These are phyloP conservation scores for Aspergillus transmontanensis DNA, from an alignment of 2,329 filamentous ascomycete genomes.

Conservation along the genomic window DNA sequence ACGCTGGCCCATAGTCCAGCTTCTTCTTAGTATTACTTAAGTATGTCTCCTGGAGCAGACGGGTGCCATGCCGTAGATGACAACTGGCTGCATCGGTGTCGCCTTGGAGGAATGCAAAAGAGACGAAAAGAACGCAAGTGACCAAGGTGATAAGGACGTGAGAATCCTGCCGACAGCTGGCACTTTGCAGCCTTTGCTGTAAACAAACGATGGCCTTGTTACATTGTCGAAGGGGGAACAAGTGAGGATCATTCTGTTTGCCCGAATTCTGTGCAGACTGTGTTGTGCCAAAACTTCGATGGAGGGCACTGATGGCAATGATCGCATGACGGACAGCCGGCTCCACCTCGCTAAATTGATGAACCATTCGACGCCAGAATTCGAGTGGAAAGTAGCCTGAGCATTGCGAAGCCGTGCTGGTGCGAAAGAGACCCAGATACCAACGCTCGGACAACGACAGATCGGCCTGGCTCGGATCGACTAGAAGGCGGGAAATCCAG, in stretches of 20 bases:
- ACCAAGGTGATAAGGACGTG: constrained; percentile 19
- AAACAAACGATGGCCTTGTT: neutral
- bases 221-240: neutral
- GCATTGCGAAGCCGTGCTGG: neutral
- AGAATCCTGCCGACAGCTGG: neutral
- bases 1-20: neutral
- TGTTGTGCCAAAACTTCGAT: constrained; percentile 22
- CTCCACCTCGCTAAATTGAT: constrained; percentile 22
- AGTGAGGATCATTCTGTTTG: neutral
- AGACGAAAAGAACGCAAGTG: constrained; percentile 20
- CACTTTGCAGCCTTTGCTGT: neutral
- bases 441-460: neutral
- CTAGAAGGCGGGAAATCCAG: neutral
- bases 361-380: constrained; percentile 23
- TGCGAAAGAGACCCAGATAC: neutral
- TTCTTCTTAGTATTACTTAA: neutral
- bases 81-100: constrained; percentile 9
- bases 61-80: constrained; percentile 15
- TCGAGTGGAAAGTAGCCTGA: constrained; percentile 1
- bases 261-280: neutral
- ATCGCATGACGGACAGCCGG: constrained; percentile 27
- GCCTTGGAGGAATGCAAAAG: constrained; percentile 19
- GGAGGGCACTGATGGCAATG: constrained; percentile 28
- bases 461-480: neutral
- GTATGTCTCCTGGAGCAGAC: neutral